Conservation (phyloP, 2,329 filamentous ascomycete genomes). For the Aspergillus caelatus region DNA sequence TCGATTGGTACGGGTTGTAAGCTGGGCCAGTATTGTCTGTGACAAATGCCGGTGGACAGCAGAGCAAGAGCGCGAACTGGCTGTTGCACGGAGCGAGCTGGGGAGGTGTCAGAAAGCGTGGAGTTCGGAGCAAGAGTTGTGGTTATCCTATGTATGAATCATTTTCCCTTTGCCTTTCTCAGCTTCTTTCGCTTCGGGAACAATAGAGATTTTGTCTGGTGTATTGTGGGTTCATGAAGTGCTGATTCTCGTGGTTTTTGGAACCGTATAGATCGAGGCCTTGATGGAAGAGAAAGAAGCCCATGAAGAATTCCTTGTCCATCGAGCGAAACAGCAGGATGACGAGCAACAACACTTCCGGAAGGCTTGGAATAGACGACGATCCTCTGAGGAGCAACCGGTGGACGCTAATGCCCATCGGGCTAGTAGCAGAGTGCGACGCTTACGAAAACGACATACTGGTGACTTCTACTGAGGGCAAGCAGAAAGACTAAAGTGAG, state of each 20-base stretch:
- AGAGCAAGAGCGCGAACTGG: conserved; percentile 33
- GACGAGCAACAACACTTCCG: conserved; percentile 39
- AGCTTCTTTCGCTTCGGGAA: neutral
- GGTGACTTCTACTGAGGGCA: neutral
- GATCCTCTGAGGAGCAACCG: conserved; percentile 21
- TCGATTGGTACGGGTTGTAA: conserved; percentile 29
- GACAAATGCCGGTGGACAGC: conserved; percentile 31
- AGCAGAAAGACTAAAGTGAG: neutral
- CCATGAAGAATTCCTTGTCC: conserved; percentile 33
- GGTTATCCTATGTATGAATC: conserved; percentile 36
- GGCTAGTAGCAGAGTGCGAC: conserved; percentile 15
- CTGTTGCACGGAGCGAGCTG: conserved; percentile 31
- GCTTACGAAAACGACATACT: conserved; percentile 7
- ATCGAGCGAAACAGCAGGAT: conserved; percentile 35
- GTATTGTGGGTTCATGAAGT: neutral
- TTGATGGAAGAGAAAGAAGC: conserved; percentile 38
- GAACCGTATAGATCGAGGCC: conserved; percentile 29
- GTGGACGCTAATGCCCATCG: neutral
- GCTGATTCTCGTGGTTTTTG: neutral
- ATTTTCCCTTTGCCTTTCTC: conserved; percentile 3
- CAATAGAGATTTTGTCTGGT: neutral
- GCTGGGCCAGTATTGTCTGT: conserved; percentile 35
- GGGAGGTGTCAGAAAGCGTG: conserved; percentile 39
- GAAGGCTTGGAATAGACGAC: conserved; percentile 34
- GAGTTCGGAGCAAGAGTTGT: conserved; percentile 41